Evolutionary conservation across 306 rosid genomes (phyloP).

Genomic region (Arachis hypogaea): DNA sequence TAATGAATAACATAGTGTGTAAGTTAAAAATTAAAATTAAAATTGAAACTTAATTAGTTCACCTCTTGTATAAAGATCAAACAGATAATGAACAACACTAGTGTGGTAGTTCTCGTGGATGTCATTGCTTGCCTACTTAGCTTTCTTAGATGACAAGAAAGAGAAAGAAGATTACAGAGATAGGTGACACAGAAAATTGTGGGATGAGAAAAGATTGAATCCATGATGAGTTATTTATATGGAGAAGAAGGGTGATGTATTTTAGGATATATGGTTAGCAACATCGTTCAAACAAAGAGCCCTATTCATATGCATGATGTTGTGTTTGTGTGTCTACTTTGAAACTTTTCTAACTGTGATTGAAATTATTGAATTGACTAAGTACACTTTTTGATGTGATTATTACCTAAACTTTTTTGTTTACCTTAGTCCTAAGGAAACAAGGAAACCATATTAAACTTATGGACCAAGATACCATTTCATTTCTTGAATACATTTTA

Average conservation of each 20-base stretch:
- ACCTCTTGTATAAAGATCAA: slow-evolving; percentile 45
- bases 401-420: slow-evolving; percentile 10
- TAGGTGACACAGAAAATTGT: slow-evolving; percentile 13
- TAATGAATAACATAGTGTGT: no score
- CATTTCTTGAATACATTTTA: neutral
- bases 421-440: neutral
- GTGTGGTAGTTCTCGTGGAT: slow-evolving; percentile 19
- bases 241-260: no score
- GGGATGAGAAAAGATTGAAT: slow-evolving; percentile 18
- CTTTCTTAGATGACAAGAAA: neutral
- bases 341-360: slow-evolving; percentile 30
- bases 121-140: slow-evolving; percentile 31
- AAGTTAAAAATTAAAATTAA: no score
- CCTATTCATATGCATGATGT: neutral
- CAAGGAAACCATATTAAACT: neutral
- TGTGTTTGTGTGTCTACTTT: neutral
- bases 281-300: neutral
- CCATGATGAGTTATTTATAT: neutral
- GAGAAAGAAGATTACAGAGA: neutral
- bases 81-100: slow-evolving; percentile 39
- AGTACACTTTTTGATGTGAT: neutral
- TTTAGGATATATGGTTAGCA: neutral
- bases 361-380: slow-evolving; percentile 23
- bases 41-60: neutral
- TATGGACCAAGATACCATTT: slow-evolving; percentile 5